Percentiles rank a stretch among this genome's conserved stretches.
Evolutionary conservation across 805 yeast genomes (phyloP).

Genomic region (Candida sithepensis): DNA sequence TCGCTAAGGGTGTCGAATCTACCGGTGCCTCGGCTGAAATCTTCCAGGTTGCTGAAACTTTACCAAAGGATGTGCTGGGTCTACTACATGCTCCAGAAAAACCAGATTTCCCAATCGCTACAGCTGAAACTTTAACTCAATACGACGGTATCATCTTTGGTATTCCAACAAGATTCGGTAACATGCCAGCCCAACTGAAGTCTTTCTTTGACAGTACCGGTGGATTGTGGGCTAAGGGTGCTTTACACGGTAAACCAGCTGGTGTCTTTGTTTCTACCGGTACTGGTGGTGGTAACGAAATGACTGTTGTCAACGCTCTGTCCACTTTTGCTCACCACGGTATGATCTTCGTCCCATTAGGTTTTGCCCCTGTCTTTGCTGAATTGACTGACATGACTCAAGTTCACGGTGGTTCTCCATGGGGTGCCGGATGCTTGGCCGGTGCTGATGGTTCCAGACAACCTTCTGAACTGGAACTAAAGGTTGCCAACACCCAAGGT

Average conservation of each 20-base stretch:
- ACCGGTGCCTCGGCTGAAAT: conserved; percentile 70
- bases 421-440: conserved; percentile 84
- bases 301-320: conserved; percentile 60
- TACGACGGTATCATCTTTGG: conserved; percentile 87
- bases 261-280: conserved; percentile 76
- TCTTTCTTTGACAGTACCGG: conserved; percentile 80
- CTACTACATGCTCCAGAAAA: conserved; percentile 62
- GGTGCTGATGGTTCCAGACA: conserved; percentile 75
- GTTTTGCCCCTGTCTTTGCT: conserved; percentile 57
- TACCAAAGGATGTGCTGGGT: conserved; percentile 52
- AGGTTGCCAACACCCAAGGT: conserved; percentile 68
- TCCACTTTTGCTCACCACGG: conserved; percentile 77
- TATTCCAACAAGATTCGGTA: conserved; percentile 84
- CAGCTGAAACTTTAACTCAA: conserved; percentile 50
- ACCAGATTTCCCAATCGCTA: conserved; percentile 64
- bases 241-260: conserved; percentile 68
- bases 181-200: conserved; percentile 74
- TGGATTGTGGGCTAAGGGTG: conserved; percentile 74
- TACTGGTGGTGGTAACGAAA: conserved; percentile 84
- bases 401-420: conserved; percentile 78
- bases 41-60: conserved; percentile 75
- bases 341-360: conserved; percentile 75
- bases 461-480: conserved; percentile 61
- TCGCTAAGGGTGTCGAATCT: conserved; percentile 62
- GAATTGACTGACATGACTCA: conserved; percentile 56